Conservation (phyloP, 1,139 yeast genomes). For the Lodderomyces jiufengensis region DNA sequence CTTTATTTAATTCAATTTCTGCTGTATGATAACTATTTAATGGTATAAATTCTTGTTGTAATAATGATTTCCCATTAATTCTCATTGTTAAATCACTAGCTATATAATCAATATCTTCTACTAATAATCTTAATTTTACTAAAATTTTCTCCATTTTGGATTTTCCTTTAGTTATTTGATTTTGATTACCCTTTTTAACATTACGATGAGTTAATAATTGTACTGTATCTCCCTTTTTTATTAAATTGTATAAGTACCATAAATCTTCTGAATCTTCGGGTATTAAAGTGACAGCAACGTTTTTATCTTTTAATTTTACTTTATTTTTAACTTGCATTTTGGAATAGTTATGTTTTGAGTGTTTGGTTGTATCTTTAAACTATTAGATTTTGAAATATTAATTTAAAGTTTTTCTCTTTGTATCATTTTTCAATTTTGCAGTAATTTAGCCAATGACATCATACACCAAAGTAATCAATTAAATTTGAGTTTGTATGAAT, state of each 20-base stretch:
- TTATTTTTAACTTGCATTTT: constrained; percentile 16
- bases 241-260: constrained; percentile 81
- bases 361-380: too few species aligned
- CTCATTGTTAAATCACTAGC: constrained; percentile 76
- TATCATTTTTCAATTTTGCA: background rate
- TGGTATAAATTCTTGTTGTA: constrained; percentile 76
- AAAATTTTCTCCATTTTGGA: constrained; percentile 56
- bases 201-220: constrained; percentile 67
- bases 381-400: too few species aligned
- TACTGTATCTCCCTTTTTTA: constrained; percentile 73
- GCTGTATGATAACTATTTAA: constrained; percentile 86
- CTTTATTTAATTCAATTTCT: constrained; percentile 67
- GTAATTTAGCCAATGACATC: background rate
- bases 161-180: constrained; percentile 34
- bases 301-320: constrained; percentile 45
- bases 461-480: background rate
- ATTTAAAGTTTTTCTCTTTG: background rate
- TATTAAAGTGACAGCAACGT: constrained; percentile 61
- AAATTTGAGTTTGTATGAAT: too few species aligned
- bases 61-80: constrained; percentile 73
- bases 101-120: constrained; percentile 73
- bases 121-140: constrained; percentile 52
- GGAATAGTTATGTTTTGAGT: background rate
- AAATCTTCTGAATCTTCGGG: constrained; percentile 92
- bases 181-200: constrained; percentile 42